A percentile compares a stretch with the other conserved stretches of the same genome.
phyloP scores from a whole-genome alignment of 2,329 filamentous ascomycete genomes.

The Orbilia oligospora region DNA sequence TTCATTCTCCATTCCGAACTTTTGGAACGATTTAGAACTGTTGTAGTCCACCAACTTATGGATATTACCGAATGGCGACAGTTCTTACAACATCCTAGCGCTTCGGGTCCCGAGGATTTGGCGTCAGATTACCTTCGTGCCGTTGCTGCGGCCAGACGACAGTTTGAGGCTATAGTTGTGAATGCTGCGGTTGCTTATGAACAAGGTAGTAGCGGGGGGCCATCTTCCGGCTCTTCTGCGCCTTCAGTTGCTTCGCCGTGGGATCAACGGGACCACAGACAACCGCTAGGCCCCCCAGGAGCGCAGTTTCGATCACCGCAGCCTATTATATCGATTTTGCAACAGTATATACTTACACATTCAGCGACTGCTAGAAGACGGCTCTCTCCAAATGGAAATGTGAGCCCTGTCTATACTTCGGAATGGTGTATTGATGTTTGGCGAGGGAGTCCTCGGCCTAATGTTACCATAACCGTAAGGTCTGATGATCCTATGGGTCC shows the following conservation, averaged over 20 bases:
- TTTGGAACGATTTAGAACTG: conserved; percentile 30
- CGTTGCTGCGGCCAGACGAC: conserved; percentile 49
- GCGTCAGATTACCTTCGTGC: conserved; percentile 54
- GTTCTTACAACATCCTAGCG: conserved; percentile 40
- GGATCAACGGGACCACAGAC: conserved; percentile 29
- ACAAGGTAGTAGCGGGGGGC: neutral
- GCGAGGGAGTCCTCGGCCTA: conserved; percentile 86
- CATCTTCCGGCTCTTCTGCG: conserved; percentile 11
- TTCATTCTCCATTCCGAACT: conserved; percentile 46
- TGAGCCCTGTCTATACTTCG: conserved; percentile 88
- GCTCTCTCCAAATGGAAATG: conserved; percentile 70
- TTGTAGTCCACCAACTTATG: conserved; percentile 50
- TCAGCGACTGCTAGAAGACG: conserved; percentile 81
- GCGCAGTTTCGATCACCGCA: conserved; percentile 66
- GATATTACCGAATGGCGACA: conserved; percentile 51
- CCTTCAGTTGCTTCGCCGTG: conserved; percentile 20
- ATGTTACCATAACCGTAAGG: conserved; percentile 80
- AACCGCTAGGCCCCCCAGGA: conserved; percentile 70
- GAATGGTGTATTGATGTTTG: conserved; percentile 96
- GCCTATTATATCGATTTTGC: conserved; percentile 61
- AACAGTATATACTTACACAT: conserved; percentile 82
- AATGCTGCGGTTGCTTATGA: conserved; percentile 40
- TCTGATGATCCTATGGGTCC: conserved; percentile 65
- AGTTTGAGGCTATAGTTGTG: conserved; percentile 47
- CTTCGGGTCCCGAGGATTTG: conserved; percentile 40